A percentile compares a stretch with the other conserved stretches of the same genome.
Conservation (phyloP, 2,329 filamentous ascomycete species). For the Phyllosticta citriasiana region DNA sequence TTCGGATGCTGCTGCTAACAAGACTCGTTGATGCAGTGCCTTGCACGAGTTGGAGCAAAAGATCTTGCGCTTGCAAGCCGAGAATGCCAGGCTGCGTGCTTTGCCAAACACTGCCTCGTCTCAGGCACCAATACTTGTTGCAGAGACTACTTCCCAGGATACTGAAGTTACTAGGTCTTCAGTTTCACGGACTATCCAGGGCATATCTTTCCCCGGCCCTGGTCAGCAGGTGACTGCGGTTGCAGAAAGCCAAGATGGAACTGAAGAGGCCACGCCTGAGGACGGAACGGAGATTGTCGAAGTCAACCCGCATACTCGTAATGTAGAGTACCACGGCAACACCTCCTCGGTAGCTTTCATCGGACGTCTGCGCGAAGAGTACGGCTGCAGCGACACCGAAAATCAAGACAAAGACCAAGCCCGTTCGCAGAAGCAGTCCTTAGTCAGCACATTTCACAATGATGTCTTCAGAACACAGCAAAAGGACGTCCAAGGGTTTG, state of each 20-base stretch:
- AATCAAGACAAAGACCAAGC: conserved; percentile 11
- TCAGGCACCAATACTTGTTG: not conserved
- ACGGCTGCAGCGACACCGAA: conserved; percentile 3
- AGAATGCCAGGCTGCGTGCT: conserved; percentile 14
- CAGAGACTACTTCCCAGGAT: not conserved
- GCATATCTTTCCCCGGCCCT: not conserved
- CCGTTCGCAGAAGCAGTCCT: conserved; percentile 23
- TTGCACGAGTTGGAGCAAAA: not conserved
- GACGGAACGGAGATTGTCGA: conserved; percentile 34
- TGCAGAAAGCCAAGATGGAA: not conserved
- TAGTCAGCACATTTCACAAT: conserved; percentile 39
- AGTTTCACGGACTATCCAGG: not conserved
- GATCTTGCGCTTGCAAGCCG: conserved; percentile 18
- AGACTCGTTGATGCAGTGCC: not conserved
- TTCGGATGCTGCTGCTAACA: not conserved
- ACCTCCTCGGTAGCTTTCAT: conserved; percentile 38
- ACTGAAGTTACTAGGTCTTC: not conserved
- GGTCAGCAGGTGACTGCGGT: not conserved
- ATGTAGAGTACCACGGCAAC: conserved; percentile 37
- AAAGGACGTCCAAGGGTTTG: conserved; percentile 3
- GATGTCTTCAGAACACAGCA: conserved; percentile 29
- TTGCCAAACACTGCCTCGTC: not conserved
- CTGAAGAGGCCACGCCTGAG: conserved; percentile 25
- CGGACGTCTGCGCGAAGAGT: conserved; percentile 29
- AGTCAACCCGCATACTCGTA: conserved; percentile 33